Base-by-base conservation (phyloP, 768 basidiomycete genomes). In the Vararia minispora region DNA sequence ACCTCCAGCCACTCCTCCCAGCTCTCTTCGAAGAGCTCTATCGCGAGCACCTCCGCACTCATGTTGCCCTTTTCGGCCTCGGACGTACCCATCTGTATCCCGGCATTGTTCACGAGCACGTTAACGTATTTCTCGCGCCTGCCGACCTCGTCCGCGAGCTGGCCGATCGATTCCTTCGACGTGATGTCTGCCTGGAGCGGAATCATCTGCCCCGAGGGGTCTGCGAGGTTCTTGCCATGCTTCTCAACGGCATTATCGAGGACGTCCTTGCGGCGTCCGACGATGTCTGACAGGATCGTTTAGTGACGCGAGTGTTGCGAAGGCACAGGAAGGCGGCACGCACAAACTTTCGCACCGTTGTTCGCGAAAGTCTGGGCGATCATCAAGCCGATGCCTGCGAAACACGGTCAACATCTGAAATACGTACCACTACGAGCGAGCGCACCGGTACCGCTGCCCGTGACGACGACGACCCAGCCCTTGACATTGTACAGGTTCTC, bases 371-470 rank as follows among this genome's bases (percentile, higher is more conserved):
- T 58, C 38, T 62, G 57, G 2, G 63, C 56, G 27, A 66, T 66
- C 64, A 66, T 61, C 18, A 62, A 56, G n/a, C 60, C 62, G 27
- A 68, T 58, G n/a, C 65, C 64, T n/a, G n/a, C n/a, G n/a, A n/a
- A n/a, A n/a, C n/a, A n/a, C n/a, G n/a, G n/a, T n/a, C n/a, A n/a
- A n/a, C n/a, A n/a, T n/a, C n/a, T n/a, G n/a, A n/a, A n/a, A n/a
- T n/a, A n/a, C n/a, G n/a, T n/a, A n/a, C n/a, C n/a, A n/a, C n/a
- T n/a, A n/a, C n/a, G n/a, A n/a, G n/a, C n/a, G n/a, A n/a, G n/a
- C n/a, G n/a, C n/a, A n/a, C n/a, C n/a, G 1, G 56, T 58, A 28
- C 54, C 50, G 37, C 54, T 51, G 20, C 54, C 56, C 28, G 54
- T 54, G 45, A 55, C 50, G 42, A 54, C 50, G 44, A 21, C 32